Base-by-base conservation (phyloP, 164 flowering plant species). In the Hamamelis virginiana region DNA sequence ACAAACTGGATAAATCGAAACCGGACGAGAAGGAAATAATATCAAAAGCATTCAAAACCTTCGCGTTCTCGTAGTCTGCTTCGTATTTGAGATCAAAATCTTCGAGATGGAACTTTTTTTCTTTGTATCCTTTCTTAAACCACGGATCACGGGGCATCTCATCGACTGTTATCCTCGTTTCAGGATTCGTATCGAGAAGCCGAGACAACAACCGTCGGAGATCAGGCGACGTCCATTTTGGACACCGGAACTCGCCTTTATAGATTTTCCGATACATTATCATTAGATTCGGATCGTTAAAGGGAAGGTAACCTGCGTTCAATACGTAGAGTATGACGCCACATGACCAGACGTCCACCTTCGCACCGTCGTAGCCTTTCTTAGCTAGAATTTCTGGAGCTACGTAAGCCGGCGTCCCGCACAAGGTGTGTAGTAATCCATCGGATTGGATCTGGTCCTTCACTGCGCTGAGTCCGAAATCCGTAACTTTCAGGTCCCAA, bases 351-450 rank as follows among this genome's bases (percentile, higher is more conserved):
- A 88, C 47, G 28, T 90, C 94, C 3, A 81, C 81, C 69, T 82
- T 84, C 0, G 87, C 84, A 0, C 90, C 91, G 27, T 82, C 83
- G 75, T 89, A 89, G 22, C 94, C 92, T 66, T 82, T 86, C 77
- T 83, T 82, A 8, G 82, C 78, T 8, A 87, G 76, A 21, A 89
- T 78, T 75, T 89, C 94, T 21, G 94, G 94, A 0, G 94, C 91
- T 43, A 86, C 87, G 69, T 87, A 89, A 0, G 91, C 91, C 1
- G 94, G 94, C 1, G 91, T 89, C 0, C 94, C 91, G 78, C 96
- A 90, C 1, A 86, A 68, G 0, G 96, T 90, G 73, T 88, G 91
- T 15, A 90, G 76, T 46, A 87, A 43, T 1, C 84, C 91, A 72
- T 86, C 92, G 68, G 85, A 62, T 13, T 74, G 79, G 69, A 70